phyloP scores from a whole-genome alignment of 305 asterid genomes.

The Solanum hybrid region DNA sequence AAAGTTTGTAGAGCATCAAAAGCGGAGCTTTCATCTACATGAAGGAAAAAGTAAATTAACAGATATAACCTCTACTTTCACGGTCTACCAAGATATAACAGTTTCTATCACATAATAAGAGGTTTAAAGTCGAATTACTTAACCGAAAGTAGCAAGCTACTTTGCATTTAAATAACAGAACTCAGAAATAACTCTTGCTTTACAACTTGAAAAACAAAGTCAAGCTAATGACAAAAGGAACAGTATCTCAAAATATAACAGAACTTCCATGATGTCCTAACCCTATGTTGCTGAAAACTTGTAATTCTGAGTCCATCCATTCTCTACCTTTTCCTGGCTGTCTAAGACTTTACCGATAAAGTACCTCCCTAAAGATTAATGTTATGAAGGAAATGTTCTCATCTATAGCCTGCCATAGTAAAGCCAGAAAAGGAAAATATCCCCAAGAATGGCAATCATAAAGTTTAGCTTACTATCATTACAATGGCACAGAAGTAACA shows the following conservation, averaged over 20 bases:
- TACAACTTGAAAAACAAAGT: background rate
- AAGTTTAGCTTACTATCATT: background rate
- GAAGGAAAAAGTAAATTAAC: conserved; percentile 11
- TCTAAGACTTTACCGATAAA: background rate
- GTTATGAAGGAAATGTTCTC: background rate
- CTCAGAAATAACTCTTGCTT: background rate
- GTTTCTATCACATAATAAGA: background rate
- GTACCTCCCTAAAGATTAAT: background rate
- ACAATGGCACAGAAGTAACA: background rate
- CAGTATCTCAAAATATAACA: background rate
- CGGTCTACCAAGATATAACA: background rate
- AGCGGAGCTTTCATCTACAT: conserved; percentile 55
- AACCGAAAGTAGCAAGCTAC: background rate
- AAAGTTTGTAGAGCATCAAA: conserved; percentile 81
- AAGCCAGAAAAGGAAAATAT: background rate
- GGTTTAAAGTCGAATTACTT: background rate
- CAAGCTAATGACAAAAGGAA: background rate
- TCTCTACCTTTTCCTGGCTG: background rate
- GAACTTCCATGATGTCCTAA: background rate
- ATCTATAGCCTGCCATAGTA: background rate
- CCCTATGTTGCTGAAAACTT: background rate
- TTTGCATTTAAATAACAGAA: background rate
- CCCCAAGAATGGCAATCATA: background rate
- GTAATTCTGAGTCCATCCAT: background rate
- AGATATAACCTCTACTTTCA: background rate